Base-by-base conservation (phyloP, 371 early-diverging fungal genomes). In the Paraphysoderma sedebokerense region DNA sequence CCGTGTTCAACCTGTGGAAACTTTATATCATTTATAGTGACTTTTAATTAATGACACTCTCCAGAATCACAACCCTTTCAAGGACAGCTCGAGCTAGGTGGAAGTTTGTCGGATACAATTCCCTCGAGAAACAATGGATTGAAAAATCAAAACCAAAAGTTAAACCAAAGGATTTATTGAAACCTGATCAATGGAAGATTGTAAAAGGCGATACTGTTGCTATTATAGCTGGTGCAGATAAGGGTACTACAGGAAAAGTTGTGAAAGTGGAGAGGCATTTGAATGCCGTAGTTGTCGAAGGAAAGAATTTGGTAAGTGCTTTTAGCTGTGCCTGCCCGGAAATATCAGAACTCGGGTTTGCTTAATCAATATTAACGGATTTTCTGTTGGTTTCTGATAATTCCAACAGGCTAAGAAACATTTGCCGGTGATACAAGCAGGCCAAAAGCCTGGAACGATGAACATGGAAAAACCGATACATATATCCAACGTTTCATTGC, bases 381-480 rank as follows among this genome's bases (percentile, higher is more conserved):
- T 32, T 19, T 35, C n/a, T n/a, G n/a, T n/a, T n/a, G n/a, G n/a
- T n/a, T n/a, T n/a, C n/a, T n/a, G n/a, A n/a, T n/a, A n/a, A n/a
- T n/a, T n/a, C n/a, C n/a, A n/a, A n/a, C n/a, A n/a, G n/a, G n/a
- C n/a, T n/a, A n/a, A n/a, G n/a, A n/a, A n/a, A n/a, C n/a, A n/a
- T n/a, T n/a, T n/a, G n/a, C n/a, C n/a, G n/a, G n/a, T n/a, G n/a
- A n/a, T n/a, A n/a, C n/a, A n/a, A n/a, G n/a, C n/a, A n/a, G n/a
- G n/a, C n/a, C n/a, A n/a, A n/a, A n/a, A n/a, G n/a, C n/a, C n/a
- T n/a, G n/a, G n/a, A n/a, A n/a, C n/a, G n/a, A n/a, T n/a, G n/a
- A 35, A 44, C 5, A 68, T 68, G 48, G 77, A 77, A 50, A 68
- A 69, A 54, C 77, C 79, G 12, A 67, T 82, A 30, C 74, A 71